A percentile compares a stretch with the other conserved stretches of the same genome.
phyloP scores from a whole-genome alignment of 1,284 basidiomycete species.

The Microbotryum scabiosae region DNA sequence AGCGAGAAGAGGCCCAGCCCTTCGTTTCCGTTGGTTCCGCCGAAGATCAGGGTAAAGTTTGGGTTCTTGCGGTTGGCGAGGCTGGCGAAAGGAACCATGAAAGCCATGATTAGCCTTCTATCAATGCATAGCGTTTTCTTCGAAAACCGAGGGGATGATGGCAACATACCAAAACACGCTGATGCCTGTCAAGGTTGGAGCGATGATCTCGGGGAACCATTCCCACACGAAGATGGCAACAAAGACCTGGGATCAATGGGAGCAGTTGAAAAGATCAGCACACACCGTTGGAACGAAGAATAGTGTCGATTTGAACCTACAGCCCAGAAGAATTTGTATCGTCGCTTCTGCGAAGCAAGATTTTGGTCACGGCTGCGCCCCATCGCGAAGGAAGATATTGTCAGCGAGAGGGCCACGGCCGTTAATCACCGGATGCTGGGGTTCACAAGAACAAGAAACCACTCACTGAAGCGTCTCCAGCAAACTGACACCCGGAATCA shows the following conservation, averaged over 20 bases:
- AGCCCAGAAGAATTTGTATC: conserved; percentile 41
- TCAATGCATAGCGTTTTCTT: too few species aligned
- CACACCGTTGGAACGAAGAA: too few species aligned
- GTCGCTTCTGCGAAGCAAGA: conserved; percentile 18
- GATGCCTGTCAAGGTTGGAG: conserved; percentile 48
- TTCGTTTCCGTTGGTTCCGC: conserved; percentile 54
- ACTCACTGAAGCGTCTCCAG: conserved; percentile 1
- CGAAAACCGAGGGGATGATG: conserved; percentile 4
- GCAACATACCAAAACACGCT: conserved; percentile 47
- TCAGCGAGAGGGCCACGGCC: conserved; percentile 6
- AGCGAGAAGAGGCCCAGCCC: conserved; percentile 50
- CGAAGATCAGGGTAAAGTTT: conserved; percentile 55
- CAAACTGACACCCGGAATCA: conserved; percentile 28
- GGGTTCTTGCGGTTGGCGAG: conserved; percentile 49
- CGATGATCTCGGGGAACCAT: conserved; percentile 8
- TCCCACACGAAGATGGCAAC: conserved; percentile 32
- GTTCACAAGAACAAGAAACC: too few species aligned
- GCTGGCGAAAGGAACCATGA: conserved; percentile 28
- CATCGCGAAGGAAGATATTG: too few species aligned
- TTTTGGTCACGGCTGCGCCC: conserved; percentile 29
- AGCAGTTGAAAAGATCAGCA: not conserved
- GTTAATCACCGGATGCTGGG: not conserved
- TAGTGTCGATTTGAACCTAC: not conserved
- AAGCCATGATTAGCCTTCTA: too few species aligned
- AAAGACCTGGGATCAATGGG: conserved; percentile 8